Evolutionary conservation across 305 asterid genomes (phyloP).

Genomic region (Rubia balearica): DNA sequence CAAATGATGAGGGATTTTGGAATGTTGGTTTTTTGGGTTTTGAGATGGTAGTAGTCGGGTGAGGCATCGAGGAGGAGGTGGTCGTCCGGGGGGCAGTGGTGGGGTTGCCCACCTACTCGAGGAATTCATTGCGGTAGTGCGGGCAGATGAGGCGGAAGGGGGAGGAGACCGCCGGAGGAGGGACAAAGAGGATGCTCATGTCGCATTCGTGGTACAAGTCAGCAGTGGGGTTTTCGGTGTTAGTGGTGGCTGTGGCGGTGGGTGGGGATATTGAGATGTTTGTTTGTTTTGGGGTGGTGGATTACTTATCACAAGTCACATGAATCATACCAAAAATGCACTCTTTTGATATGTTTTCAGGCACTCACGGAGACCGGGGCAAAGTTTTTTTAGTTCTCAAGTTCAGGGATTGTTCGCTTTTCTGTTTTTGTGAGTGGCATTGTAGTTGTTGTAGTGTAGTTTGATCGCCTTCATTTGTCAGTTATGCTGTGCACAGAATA

Average conservation of each 20-base stretch:
- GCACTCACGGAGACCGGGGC: constrained; percentile 61
- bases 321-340: constrained; percentile 24
- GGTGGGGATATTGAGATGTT: constrained; percentile 24
- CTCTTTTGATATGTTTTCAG: constrained; percentile 32
- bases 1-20: too few species aligned
- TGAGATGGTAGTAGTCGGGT: constrained; percentile 67
- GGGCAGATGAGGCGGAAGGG: constrained; percentile 62
- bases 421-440: too few species aligned
- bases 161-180: constrained; percentile 27
- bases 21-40: too few species aligned
- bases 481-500: too few species aligned
- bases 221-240: too few species aligned
- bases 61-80: constrained; percentile 62
- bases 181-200: constrained; percentile 69
- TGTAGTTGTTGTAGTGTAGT: too few species aligned
- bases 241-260: constrained; percentile 22
- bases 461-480: too few species aligned
- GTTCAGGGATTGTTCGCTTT: too few species aligned
- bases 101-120: constrained; percentile 58
- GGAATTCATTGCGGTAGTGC: constrained; percentile 72
- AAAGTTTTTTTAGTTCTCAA: constrained; percentile 9
- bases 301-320: constrained; percentile 18
- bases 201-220: constrained; percentile 82
- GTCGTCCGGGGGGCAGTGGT: constrained; percentile 22
- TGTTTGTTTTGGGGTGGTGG: background rate